Base-by-base conservation (phyloP, 2,329 filamentous ascomycete species). In the Fusarium brevicatenulatum region DNA sequence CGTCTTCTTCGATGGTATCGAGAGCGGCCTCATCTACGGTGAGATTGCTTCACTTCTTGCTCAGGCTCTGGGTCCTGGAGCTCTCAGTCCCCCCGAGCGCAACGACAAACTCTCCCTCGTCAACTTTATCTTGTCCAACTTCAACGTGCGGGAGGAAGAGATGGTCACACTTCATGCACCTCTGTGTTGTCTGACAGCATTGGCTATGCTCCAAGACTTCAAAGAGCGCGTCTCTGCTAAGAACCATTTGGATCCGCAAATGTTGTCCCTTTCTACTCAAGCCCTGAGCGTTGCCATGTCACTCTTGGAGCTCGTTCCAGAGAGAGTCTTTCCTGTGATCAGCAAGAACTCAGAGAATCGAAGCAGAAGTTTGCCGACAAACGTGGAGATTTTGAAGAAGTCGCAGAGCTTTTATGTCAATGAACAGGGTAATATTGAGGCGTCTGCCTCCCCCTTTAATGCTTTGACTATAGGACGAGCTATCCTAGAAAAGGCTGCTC, bases 1-100 rank as follows among this genome's bases (percentile, higher is more conserved):
- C 79, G 92, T 96, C 44, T 99, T 99, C 83, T 99, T 99, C 75
- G 96, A 99, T 79, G 95, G 95, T 9, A 95, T 98, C 43, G 96
- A 99, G 82, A 97, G 95, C 77, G 92, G 93, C 12, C 86, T 98
- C 25, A 97, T 99, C 52, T 99, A 97, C 86, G 91, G 92, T 53
- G 94, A 97, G 79, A 86, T 97, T 63, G 85, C 94, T 63, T 85
- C 89, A 18, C 86, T 96, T 46, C 84, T 96, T 66, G 86, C 87
- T 3, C 86, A 90, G 75, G 85, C 89, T n/a, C 83, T 91, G 59
- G 84, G 85, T 5, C 83, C 86, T 9, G 85, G 85, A 28, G 82
- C 79, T 40, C 60, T 84, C n/a, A 78, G 79, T 39, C 76, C 80
- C 8, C 82, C 84, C 9, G 86, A 90, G 63, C 88, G 87, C 57